Evolutionary conservation across 805 yeast genomes (phyloP), one percentile per base, ranked within the genome.

Genomic region (Ogataea nakhonphanomensis): DNA sequence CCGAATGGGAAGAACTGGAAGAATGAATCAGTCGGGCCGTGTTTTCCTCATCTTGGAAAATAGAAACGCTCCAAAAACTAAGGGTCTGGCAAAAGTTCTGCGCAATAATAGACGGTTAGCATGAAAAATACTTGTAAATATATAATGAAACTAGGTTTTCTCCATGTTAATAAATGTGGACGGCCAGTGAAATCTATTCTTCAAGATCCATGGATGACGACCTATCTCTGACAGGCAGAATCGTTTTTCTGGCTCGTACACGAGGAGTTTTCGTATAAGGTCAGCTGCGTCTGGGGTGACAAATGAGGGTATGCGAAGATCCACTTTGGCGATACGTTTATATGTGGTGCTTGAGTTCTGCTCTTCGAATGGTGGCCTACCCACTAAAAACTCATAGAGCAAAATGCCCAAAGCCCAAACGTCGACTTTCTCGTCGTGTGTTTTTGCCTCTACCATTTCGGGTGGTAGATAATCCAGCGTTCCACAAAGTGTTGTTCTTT

Each of bases 391-490:
- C 60, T 91, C 99, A 56, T 83, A 91, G 46, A 89, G 73, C 26
- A 91, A 61, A 2, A 91, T 79, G 0, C 99, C 99, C 39, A 91
- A 66, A 1, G 97, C 87, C 99, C 99, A 91, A 3, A 84, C 74
- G 58, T 91, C 99, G 0, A 88, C 95, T 37, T 71, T 71, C 38
- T 71, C 73, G 51, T 84, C 91, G 53, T 91, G 93, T 8, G 80
- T 84, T 51, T 76, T 79, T 1, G 85, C 80, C 46, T 84, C 93
- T 6, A 91, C 86, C 84, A 93, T 81, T 64, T 91, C 99, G 7
- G 99, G 99, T 0, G 98, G 95, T 11, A 93, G 64, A 53, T 91
- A 91, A 62, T 93, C 98, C 29, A 91, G 67, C 0, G 99, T 93
- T 0, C 99, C 98, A 63, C 98, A 93, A 67, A 93, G 75, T 0